Percentiles rank a stretch among this genome's conserved stretches.
phyloP scores from a whole-genome alignment of 345 rosid species.

The Pelargonium nanum region DNA sequence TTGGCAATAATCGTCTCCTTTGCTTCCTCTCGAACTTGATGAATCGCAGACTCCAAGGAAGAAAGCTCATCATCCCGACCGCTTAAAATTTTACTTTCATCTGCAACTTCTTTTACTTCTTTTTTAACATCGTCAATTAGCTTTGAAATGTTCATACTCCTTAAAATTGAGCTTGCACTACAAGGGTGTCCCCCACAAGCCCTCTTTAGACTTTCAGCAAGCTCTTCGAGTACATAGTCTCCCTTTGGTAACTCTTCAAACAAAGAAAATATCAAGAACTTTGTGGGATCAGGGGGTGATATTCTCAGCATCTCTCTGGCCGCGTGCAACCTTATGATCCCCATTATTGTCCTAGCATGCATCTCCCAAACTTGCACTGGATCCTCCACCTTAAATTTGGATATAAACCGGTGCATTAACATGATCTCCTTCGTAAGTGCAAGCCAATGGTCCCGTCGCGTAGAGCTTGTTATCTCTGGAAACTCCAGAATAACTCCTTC shows the following conservation, averaged over 20 bases:
- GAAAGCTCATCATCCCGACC: slow-evolving; percentile 20
- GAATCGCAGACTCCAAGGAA: slow-evolving; percentile 42
- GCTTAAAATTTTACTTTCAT: slow-evolving; percentile 14
- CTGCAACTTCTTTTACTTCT: slow-evolving; percentile 22
- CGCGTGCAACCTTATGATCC: slow-evolving; percentile 78
- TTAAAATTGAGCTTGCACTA: slow-evolving; percentile 64
- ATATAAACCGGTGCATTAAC: slow-evolving; percentile 64
- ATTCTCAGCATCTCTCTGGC: slow-evolving; percentile 84
- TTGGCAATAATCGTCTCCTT: slow-evolving; percentile 46
- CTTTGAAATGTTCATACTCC: slow-evolving; percentile 38
- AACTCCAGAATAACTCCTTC: slow-evolving; percentile 81
- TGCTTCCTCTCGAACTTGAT: slow-evolving; percentile 54
- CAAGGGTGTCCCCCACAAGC: slow-evolving; percentile 31
- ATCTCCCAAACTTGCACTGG: slow-evolving; percentile 63
- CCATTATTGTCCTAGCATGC: slow-evolving; percentile 70
- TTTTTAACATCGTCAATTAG: slow-evolving; percentile 14
- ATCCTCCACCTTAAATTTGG: slow-evolving; percentile 32
- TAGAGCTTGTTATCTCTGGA: slow-evolving; percentile 90
- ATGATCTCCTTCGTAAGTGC: slow-evolving; percentile 57
- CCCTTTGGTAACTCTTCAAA: slow-evolving; percentile 83
- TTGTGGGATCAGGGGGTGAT: slow-evolving; percentile 62
- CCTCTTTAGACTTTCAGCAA: slow-evolving; percentile 55
- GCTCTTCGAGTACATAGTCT: slow-evolving; percentile 64
- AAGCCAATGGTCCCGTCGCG: slow-evolving; percentile 90
- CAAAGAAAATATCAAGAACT: slow-evolving; percentile 69